These are phyloP conservation scores for Saitozyma sp. DNA, from an alignment of 768 basidiomycete genomes.

Conservation along the genomic window DNA sequence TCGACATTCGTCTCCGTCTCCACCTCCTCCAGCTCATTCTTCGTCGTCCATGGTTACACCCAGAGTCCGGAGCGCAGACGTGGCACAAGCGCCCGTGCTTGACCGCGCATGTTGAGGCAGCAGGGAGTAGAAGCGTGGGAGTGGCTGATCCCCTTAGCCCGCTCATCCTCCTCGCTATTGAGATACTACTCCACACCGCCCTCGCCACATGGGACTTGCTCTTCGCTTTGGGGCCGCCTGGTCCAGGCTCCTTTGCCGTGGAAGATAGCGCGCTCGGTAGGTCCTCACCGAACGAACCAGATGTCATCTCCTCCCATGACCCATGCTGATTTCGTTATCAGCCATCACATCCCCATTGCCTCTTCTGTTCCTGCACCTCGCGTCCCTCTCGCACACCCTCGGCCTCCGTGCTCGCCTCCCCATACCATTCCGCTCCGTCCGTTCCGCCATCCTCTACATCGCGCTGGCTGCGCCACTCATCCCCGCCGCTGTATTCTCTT, in stretches of 20 bases:
- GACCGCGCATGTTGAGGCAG: too few relatives aligned
- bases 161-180: conserved; percentile 14
- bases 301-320: too few relatives aligned
- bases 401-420: conserved; percentile 10
- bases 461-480: conserved; percentile 20
- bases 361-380: conserved; percentile 14
- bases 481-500: conserved; percentile 15
- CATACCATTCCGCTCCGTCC: neutral
- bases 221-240: neutral
- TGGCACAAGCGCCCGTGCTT: too few relatives aligned
- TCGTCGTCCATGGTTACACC: conserved; percentile 1
- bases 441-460: conserved; percentile 5
- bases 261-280: conserved; percentile 24
- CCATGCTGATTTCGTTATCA: neutral
- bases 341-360: conserved; percentile 19
- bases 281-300: neutral
- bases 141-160: neutral
- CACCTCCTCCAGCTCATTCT: neutral
- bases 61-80: neutral
- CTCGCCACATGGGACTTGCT: conserved; percentile 13
- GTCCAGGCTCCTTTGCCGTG: conserved; percentile 1
- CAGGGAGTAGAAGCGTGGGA: too few relatives aligned
- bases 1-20: conserved; percentile 3
- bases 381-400: conserved; percentile 14
- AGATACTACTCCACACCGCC: conserved; percentile 13